phyloP scores from a whole-genome alignment of 2,329 filamentous ascomycete genomes.

The Ceratocystis cacaofunesta region DNA sequence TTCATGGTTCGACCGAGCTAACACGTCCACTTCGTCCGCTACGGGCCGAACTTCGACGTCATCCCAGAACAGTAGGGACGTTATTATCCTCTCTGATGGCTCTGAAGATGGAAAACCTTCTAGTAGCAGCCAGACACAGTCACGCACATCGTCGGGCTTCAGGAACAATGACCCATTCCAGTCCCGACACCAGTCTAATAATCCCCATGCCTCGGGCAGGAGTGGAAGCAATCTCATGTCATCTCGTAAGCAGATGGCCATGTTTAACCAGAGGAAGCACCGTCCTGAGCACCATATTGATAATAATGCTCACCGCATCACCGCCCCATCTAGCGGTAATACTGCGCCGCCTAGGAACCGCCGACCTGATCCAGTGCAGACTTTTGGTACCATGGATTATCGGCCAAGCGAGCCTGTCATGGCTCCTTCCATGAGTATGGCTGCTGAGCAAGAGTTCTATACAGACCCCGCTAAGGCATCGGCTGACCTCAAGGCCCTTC shows the following conservation, averaged over 20 bases:
- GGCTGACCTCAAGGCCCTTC: conserved; percentile 64
- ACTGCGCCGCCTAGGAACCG: conserved; percentile 26
- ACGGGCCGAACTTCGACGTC: neutral
- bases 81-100: conserved; percentile 1
- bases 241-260: conserved; percentile 40
- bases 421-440: conserved; percentile 13
- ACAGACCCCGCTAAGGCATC: conserved; percentile 57
- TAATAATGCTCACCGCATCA: conserved; percentile 31
- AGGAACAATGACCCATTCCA: neutral
- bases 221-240: conserved; percentile 29
- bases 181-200: neutral
- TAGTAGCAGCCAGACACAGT: neutral
- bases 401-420: conserved; percentile 8
- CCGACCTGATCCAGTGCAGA: conserved; percentile 18
- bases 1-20: conserved; percentile 13
- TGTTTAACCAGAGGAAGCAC: conserved; percentile 40
- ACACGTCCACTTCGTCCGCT: neutral
- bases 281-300: conserved; percentile 44
- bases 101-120: neutral
- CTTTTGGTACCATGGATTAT: conserved; percentile 14
- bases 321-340: conserved; percentile 19
- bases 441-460: conserved; percentile 36
- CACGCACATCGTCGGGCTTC: neutral
- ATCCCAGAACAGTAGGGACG: neutral
- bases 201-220: neutral